Percentiles rank a stretch among this genome's conserved stretches.
Conservation (phyloP, 1,284 basidiomycete species). For the Apiotrichum gracile region DNA sequence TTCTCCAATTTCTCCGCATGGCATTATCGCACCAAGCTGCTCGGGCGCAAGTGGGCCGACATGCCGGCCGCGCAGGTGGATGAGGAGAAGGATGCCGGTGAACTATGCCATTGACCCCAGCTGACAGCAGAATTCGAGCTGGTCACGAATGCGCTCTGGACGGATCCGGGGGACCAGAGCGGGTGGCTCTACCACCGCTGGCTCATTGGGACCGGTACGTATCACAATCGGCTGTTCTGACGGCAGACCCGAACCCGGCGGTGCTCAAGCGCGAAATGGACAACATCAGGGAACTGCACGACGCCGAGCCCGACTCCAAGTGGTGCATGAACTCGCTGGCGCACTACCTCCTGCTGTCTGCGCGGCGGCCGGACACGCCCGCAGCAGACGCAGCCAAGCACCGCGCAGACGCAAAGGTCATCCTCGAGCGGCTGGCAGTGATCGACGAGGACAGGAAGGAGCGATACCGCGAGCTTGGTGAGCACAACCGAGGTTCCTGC, state of each 20-base stretch:
- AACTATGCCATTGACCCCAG: slow-evolving; percentile 13
- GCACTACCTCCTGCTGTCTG: slow-evolving; percentile 55
- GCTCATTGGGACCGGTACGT: slow-evolving; percentile 71
- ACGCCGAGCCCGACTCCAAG: slow-evolving; percentile 87
- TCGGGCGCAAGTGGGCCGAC: slow-evolving; percentile 63
- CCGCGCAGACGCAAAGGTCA: slow-evolving; percentile 24
- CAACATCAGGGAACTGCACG: slow-evolving; percentile 76
- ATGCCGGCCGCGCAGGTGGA: slow-evolving; percentile 52
- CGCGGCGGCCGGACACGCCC: slow-evolving; percentile 9
- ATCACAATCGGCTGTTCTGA: not conserved
- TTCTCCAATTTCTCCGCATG: slow-evolving; percentile 99
- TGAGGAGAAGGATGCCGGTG: slow-evolving; percentile 62
- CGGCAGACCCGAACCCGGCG: slow-evolving; percentile 54
- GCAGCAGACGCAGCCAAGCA: slow-evolving; percentile 8
- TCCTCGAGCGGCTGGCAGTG: slow-evolving; percentile 33
- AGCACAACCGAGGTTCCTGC: slow-evolving; percentile 4
- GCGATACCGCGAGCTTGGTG: slow-evolving; percentile 42
- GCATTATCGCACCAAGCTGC: slow-evolving; percentile 89
- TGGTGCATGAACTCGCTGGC: slow-evolving; percentile 91
- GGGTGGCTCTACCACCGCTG: slow-evolving; percentile 98
- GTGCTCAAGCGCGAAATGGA: slow-evolving; percentile 71
- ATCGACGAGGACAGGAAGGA: slow-evolving; percentile 43
- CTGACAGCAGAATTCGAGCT: slow-evolving; percentile 72
- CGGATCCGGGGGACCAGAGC: slow-evolving; percentile 91
- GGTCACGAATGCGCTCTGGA: slow-evolving; percentile 89